Conservation (phyloP, 164 flowering plant genomes). For the Taxillus chinensis region DNA sequence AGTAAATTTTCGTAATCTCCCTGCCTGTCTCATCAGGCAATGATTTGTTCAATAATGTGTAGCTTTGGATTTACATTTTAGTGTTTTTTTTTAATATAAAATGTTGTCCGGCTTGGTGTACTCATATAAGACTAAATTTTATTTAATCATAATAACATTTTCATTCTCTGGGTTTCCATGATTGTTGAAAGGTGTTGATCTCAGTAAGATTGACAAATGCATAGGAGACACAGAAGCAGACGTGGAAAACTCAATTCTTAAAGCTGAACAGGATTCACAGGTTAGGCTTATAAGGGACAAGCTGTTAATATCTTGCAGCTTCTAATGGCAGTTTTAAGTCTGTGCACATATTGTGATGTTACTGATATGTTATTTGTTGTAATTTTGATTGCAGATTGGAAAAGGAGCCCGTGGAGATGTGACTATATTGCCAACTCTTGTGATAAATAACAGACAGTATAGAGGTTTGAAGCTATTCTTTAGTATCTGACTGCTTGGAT, state of each 20-base stretch:
- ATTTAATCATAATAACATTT: no score
- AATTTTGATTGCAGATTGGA: constrained; percentile 48
- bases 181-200: constrained; percentile 49
- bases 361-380: neutral
- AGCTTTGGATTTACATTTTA: no score
- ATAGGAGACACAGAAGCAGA: constrained; percentile 78
- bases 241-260: constrained; percentile 68
- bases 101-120: no score
- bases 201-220: constrained; percentile 57
- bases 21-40: no score
- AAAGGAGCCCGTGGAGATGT: constrained; percentile 91
- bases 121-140: no score
- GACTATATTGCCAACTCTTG: constrained; percentile 92
- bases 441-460: constrained; percentile 79
- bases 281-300: constrained; percentile 17
- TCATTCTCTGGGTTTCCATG: neutral
- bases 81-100: no score
- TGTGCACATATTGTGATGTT: neutral
- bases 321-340: no score
- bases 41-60: no score
- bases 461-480: constrained; percentile 42
- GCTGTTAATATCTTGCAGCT: neutral
- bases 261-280: constrained; percentile 82
- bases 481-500: neutral
- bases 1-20: no score